A percentile compares a stretch with the other conserved stretches of the same genome.
These are phyloP conservation scores for Lasiodiplodia hormozganensis DNA, from an alignment of 2,329 filamentous ascomycete species.

Conservation along the genomic window DNA sequence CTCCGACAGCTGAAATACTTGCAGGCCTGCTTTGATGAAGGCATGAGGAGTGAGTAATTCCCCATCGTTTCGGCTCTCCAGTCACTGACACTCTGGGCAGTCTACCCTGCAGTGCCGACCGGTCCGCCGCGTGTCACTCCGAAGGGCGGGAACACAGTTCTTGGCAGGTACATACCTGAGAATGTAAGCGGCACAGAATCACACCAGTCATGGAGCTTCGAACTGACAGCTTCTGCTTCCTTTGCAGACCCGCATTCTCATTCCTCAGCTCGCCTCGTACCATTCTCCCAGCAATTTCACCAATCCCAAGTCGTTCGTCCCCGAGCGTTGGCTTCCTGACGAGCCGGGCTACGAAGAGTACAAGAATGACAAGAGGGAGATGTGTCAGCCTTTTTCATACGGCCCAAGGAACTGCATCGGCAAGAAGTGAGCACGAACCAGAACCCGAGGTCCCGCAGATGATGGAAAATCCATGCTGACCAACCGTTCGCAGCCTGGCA, in stretches of 20 bases:
- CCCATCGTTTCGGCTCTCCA: neutral
- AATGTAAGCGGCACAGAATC: constrained; percentile 30
- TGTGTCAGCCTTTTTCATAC: neutral
- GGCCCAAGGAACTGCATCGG: neutral
- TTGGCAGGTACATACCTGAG: constrained; percentile 46
- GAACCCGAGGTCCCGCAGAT: too few relatives aligned
- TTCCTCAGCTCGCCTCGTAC: constrained; percentile 27
- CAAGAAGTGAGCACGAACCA: neutral
- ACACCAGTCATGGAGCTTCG: neutral
- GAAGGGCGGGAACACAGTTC: constrained; percentile 44
- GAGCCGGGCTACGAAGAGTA: neutral
- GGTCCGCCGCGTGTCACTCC: constrained; percentile 44
- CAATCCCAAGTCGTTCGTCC: constrained; percentile 45
- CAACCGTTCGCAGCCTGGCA: constrained; percentile 38
- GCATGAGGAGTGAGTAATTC: constrained; percentile 37
- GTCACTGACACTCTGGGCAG: neutral
- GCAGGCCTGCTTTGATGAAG: constrained; percentile 50
- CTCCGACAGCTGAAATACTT: constrained; percentile 45
- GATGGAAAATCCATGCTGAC: neutral
- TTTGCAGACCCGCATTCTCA: constrained; percentile 21
- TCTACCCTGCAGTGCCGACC: constrained; percentile 51
- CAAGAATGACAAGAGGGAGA: neutral
- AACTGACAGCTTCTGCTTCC: neutral
- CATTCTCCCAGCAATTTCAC: constrained; percentile 41
- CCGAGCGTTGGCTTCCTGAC: constrained; percentile 50